Percentiles rank a stretch among this genome's conserved stretches.
These are phyloP conservation scores for Suillus subalutaceus DNA, from an alignment of 768 basidiomycete genomes.

Conservation along the genomic window DNA sequence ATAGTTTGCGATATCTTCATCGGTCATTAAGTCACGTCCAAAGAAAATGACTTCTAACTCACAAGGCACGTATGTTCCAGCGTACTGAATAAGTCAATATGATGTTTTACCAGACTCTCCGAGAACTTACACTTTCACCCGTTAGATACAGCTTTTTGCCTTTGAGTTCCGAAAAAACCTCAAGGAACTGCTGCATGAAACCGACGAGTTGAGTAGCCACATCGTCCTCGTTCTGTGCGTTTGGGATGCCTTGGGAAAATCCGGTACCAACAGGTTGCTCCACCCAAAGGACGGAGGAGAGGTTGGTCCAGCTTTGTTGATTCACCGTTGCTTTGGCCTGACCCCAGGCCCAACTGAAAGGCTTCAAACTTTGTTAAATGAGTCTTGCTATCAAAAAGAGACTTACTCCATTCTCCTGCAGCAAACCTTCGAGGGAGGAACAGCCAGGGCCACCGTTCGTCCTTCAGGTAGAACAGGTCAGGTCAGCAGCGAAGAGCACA, in stretches of 20 bases:
- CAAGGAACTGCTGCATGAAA: conserved; percentile 76
- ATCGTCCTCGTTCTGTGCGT: conserved; percentile 59
- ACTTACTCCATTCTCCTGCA: conserved; percentile 77
- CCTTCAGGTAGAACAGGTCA: conserved; percentile 40
- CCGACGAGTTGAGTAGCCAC: conserved; percentile 56
- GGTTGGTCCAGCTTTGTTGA: conserved; percentile 77
- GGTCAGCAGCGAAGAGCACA: neutral
- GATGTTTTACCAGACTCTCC: neutral
- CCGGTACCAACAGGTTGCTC: conserved; percentile 85
- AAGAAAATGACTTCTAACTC: conserved; percentile 23
- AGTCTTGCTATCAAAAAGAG: conserved; percentile 23
- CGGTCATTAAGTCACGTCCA: neutral
- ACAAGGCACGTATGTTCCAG: conserved; percentile 70
- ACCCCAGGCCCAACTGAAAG: conserved; percentile 66
- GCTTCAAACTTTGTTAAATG: conserved; percentile 42
- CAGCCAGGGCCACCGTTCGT: conserved; percentile 84
- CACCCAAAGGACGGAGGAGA: conserved; percentile 73
- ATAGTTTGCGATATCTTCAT: conserved; percentile 71
- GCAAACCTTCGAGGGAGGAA: conserved; percentile 68
- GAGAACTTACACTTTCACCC: conserved; percentile 69
- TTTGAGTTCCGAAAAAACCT: conserved; percentile 74
- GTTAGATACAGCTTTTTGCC: conserved; percentile 71
- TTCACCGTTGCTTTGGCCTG: conserved; percentile 66
- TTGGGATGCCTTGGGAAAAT: conserved; percentile 70
- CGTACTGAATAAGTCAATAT: conserved; percentile 52